Evolutionary conservation across 768 basidiomycete genomes (phyloP).

Genomic region (Leccinellum albellum): DNA sequence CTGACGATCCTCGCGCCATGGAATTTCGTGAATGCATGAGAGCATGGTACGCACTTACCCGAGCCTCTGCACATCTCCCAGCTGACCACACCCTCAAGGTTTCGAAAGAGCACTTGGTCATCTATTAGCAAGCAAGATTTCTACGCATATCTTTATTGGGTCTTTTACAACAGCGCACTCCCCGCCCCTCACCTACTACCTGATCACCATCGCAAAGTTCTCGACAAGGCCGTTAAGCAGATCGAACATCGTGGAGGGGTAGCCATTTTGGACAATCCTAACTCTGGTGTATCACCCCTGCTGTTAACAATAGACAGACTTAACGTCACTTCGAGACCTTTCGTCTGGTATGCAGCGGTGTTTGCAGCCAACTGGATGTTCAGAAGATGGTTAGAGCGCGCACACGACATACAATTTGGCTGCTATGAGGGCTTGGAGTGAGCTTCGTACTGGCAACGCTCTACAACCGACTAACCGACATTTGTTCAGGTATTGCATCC

Average conservation of each 20-base stretch:
- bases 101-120: conserved; percentile 71
- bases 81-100: conserved; percentile 41
- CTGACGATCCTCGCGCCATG: conserved; percentile 64
- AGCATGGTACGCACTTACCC: conserved; percentile 39
- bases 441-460: conserved; percentile 19
- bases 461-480: not conserved
- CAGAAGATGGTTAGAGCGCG: conserved; percentile 40
- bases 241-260: conserved; percentile 73
- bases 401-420: conserved; percentile 42
- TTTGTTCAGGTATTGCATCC: conserved; percentile 61
- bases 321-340: conserved; percentile 64
- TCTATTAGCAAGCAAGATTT: conserved; percentile 60
- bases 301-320: conserved; percentile 77
- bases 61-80: not conserved
- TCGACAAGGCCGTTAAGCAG: conserved; percentile 59
- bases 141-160: conserved; percentile 79
- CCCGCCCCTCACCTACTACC: conserved; percentile 49
- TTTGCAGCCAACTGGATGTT: conserved; percentile 46
- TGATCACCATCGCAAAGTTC: conserved; percentile 39
- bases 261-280: conserved; percentile 56
- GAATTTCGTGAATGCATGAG: conserved; percentile 69
- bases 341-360: conserved; percentile 57
- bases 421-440: conserved; percentile 69
- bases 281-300: conserved; percentile 50
- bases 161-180: conserved; percentile 66